Conservation (phyloP, 306 rosid species). For the Rosa chinensis region DNA sequence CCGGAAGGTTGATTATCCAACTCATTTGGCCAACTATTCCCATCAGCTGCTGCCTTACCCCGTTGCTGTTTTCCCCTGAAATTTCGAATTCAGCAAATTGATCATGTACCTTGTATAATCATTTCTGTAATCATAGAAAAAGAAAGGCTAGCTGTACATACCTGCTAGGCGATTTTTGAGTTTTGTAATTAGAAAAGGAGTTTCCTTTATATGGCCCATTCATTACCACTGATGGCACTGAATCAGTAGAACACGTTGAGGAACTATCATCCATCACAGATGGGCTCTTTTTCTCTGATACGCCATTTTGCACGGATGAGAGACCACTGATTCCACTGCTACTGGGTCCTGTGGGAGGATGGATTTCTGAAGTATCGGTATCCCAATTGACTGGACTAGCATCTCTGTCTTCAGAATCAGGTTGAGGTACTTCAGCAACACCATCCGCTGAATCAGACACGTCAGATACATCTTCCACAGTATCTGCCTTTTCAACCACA, state of each 20-base stretch:
- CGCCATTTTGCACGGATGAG: conserved; percentile 60
- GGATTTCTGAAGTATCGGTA: conserved; percentile 92
- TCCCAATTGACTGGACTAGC: conserved; percentile 86
- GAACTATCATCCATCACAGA: conserved; percentile 90
- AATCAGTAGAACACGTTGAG: conserved; percentile 95
- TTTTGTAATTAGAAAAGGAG: conserved; percentile 47
- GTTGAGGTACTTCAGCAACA: conserved; percentile 58
- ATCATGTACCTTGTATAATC: conserved; percentile 4
- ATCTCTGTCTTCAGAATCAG: conserved; percentile 93
- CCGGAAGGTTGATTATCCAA: conserved; percentile 58
- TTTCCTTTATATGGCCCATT: conserved; percentile 60
- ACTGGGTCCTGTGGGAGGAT: conserved; percentile 62
- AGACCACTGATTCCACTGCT: conserved; percentile 54
- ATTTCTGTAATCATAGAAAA: conserved; percentile 12
- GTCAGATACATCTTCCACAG: conserved; percentile 73
- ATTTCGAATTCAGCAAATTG: conserved; percentile 27
- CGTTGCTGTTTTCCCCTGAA: conserved; percentile 67
- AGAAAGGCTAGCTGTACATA: conserved; percentile 22
- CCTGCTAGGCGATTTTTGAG: conserved; percentile 77
- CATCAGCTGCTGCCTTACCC: conserved; percentile 52
- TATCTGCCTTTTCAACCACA: conserved; percentile 60
- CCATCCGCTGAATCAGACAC: conserved; percentile 85
- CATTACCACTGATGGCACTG: conserved; percentile 73
- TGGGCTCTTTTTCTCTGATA: conserved; percentile 60
- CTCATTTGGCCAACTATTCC: conserved; percentile 63